phyloP scores from a whole-genome alignment of 148 eudicot genomes.

The Bassia scoparia region DNA sequence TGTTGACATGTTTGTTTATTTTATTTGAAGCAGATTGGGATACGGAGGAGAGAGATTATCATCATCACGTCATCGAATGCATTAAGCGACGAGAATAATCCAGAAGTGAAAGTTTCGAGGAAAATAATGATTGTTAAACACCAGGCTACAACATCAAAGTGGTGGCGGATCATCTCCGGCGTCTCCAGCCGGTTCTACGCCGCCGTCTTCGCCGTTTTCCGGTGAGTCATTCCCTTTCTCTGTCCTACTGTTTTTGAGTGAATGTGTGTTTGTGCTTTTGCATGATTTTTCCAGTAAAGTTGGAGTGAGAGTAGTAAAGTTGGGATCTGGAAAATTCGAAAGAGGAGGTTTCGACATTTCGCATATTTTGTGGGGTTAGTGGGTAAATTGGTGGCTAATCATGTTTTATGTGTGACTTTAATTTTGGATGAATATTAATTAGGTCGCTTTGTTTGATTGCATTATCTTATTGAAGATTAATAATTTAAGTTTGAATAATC shows the following conservation, averaged over 20 bases:
- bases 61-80: no score
- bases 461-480: no score
- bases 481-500: no score
- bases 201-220: constrained; percentile 49
- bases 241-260: not conserved
- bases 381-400: not conserved
- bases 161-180: constrained; percentile 37
- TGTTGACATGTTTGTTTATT: not conserved
- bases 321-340: constrained; percentile 17
- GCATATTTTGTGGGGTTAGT: not conserved
- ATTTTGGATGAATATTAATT: not conserved
- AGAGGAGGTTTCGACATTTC: constrained; percentile 19
- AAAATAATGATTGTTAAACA: constrained; percentile 44
- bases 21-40: constrained; percentile 25
- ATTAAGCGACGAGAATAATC: constrained; percentile 4
- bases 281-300: constrained; percentile 16
- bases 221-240: constrained; percentile 25
- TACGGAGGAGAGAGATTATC: constrained; percentile 24
- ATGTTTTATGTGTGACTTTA: not conserved
- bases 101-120: constrained; percentile 34
- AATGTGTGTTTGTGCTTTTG: not conserved
- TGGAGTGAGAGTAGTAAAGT: not conserved
- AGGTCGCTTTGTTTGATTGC: not conserved
- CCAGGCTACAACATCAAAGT: constrained; percentile 25
- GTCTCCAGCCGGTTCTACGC: constrained; percentile 38